Conservation (phyloP, 1,284 basidiomycete genomes). For the Leccinum fallax region DNA sequence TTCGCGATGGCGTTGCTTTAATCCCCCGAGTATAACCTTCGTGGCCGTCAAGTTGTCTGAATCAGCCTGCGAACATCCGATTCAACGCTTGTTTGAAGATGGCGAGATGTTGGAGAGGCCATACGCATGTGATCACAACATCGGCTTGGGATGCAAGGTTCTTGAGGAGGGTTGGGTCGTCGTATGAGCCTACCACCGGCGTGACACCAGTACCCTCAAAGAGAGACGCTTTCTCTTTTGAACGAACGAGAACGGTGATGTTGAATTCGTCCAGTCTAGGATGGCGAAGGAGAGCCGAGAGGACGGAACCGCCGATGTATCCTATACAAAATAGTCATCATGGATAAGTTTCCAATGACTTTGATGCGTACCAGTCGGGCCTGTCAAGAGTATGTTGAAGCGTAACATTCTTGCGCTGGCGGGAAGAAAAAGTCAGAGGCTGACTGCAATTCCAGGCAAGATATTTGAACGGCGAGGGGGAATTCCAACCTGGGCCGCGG, state of each 20-base stretch:
- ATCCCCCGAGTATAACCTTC: conserved; percentile 26
- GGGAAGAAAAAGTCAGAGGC: neutral
- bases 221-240: conserved; percentile 38
- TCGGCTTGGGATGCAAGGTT: conserved; percentile 46
- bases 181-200: conserved; percentile 43
- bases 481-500: neutral
- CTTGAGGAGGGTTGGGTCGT: conserved; percentile 38
- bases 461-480: neutral
- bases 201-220: conserved; percentile 37
- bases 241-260: conserved; percentile 47
- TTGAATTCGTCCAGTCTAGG: conserved; percentile 41
- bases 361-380: conserved; percentile 18
- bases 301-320: conserved; percentile 57
- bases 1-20: conserved; percentile 25
- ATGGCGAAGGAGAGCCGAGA: conserved; percentile 47
- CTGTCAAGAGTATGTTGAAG: conserved; percentile 18
- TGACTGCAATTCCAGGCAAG: neutral
- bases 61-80: conserved; percentile 17
- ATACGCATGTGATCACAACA: conserved; percentile 50
- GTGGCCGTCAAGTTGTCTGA: conserved; percentile 20
- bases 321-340: conserved; percentile 32
- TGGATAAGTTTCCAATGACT: neutral
- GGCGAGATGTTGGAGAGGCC: conserved; percentile 11
- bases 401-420: conserved; percentile 6
- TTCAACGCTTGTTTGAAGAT: neutral